Evolutionary conservation across 2,329 filamentous ascomycete genomes (phyloP), one percentile per base, ranked within the genome.

Genomic region (Fusarium luffae): DNA sequence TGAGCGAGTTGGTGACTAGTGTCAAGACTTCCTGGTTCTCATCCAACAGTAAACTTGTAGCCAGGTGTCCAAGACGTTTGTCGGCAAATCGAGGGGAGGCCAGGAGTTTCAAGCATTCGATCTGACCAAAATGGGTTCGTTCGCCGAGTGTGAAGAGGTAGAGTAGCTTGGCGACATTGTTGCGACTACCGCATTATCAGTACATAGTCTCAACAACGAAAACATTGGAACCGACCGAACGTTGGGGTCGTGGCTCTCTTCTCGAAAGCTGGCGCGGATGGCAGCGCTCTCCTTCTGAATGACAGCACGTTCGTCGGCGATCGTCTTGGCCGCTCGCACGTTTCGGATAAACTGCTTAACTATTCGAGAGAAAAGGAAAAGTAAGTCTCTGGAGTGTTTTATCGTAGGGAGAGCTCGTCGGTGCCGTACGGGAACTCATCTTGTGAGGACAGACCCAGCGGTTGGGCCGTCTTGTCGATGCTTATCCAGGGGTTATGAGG

Each of bases 331-430:
- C 67, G 96, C 95, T 80, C 96, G 93, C 79, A 99, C 96, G 83
- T 98, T 98, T 80, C 96, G 94, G 82, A 99, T 99, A 84, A 99
- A 99, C 84, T 98, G 96, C 85, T 99, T 99, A 81, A 99, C 96
- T 98, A 78, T 63, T 71, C 59, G 23, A 51, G 34, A 14, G 23
- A 55, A 61, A 66, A 55, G 11, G 49, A 27, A 27, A 58, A 47
- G 37, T 51, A 64, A 76, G 70, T 49, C 32, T 61, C 47, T 47
- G 40, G n/a, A 27, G 42, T 47, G 56, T 48, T 41, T 71, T 42
- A 48, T 58, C 41, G 49, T 18, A 37, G 14, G 27, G 49, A 47
- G 47, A 62, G 46, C 27, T 66, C 21, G 59, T 58, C 48, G 63
- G 65, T 62, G 63, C 56, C 77, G 50, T 78, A 82, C 80, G 74